Percentiles rank a stretch among this genome's conserved stretches.
These are phyloP conservation scores for Hebeloma cylindrosporum DNA, from an alignment of 768 basidiomycete genomes.

Conservation along the genomic window DNA sequence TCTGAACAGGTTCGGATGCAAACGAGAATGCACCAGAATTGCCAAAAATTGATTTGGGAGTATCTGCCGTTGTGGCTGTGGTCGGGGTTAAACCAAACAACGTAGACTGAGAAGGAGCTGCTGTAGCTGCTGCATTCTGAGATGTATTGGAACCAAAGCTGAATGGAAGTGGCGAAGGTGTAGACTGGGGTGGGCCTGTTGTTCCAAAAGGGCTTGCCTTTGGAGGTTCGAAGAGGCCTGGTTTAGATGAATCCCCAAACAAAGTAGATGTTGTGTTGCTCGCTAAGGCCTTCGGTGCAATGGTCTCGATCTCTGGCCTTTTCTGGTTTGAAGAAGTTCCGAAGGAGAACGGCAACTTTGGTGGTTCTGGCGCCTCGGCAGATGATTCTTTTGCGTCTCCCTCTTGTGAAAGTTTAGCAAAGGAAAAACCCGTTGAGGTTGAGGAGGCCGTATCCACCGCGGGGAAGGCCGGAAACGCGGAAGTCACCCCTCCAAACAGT, in stretches of 20 bases:
- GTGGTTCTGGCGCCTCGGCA: constrained; percentile 13
- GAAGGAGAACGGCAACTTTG: constrained; percentile 19
- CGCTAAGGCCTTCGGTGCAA: constrained; percentile 15
- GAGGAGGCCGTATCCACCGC: constrained; percentile 2
- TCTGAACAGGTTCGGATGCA: constrained; percentile 4
- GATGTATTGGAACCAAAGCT: constrained; percentile 23
- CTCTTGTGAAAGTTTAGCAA: constrained; percentile 17
- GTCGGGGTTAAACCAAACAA: constrained; percentile 13
- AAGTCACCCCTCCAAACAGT: constrained; percentile 4
- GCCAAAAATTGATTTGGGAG: constrained; percentile 45
- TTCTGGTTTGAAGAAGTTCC: constrained; percentile 15
- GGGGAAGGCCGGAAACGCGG: constrained; percentile 7
- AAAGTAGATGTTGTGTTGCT: constrained; percentile 17
- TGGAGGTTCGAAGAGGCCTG: constrained; percentile 9
- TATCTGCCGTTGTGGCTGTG: constrained; percentile 25
- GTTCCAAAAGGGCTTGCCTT: constrained; percentile 15
- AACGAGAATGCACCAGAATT: constrained; percentile 1
- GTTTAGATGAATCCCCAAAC: constrained; percentile 20
- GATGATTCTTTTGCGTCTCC: constrained; percentile 2
- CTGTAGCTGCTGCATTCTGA: constrained; percentile 11
- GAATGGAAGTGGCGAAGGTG: constrained; percentile 27
- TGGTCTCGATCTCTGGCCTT: constrained; percentile 9
- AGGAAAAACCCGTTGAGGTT: constrained; percentile 18
- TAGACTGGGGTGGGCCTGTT: constrained; percentile 11
- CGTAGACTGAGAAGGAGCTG: constrained; percentile 16